Base-by-base conservation (phyloP, 495 filamentous ascomycete genomes). In the Neurospora sp. region DNA sequence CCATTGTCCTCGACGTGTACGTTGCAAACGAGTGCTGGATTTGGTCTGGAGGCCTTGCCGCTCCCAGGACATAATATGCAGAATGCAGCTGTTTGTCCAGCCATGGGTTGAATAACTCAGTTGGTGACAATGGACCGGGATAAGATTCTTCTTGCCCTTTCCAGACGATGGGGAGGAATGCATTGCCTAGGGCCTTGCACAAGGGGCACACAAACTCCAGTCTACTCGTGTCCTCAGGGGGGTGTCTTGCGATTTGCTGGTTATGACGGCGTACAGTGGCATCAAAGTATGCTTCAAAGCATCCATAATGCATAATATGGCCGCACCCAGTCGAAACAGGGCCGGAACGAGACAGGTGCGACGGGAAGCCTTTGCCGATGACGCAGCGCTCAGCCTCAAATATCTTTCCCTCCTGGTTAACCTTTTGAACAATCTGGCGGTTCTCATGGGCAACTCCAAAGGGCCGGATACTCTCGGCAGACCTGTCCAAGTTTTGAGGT, bases 201-300 rank as follows among this genome's bases (percentile, higher is more conserved):
- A 99, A 86, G n/a, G 96, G 96, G 75, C 96, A 99, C 37, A 97
- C 91, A 76, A 98, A 99, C 74, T 99, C 96, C 59, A 96, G 90
- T 31, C 87, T 82, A 16, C 86, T 81, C 1, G 92, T 83, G 68
- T 88, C 86, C 79, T 98, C 96, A 0, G 96, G 96, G 76, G 97
- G 94, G 73, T 96, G 91, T 5, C 96, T 88, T 18, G 96, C 94
- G 79, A 98, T 96, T 76, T 98, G 96, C 75, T 94, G 92, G 42
- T 84, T 88, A 74, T 99, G 96, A 65, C 96, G 89, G 69, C 93
- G 88, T 69, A 89, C 85, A 0, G 93, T 96, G 0, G 95, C 91
- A 20, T 90, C 86, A 77, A 91, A 91, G 81, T 98, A 98, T 39
- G 90, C 87, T 75, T 98, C 94, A 77, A 98, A 99, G 81, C 96